Percentiles rank a stretch among this genome's conserved stretches.
These are phyloP conservation scores for Linum trigynum DNA, from an alignment of 345 rosid genomes.

Conservation along the genomic window DNA sequence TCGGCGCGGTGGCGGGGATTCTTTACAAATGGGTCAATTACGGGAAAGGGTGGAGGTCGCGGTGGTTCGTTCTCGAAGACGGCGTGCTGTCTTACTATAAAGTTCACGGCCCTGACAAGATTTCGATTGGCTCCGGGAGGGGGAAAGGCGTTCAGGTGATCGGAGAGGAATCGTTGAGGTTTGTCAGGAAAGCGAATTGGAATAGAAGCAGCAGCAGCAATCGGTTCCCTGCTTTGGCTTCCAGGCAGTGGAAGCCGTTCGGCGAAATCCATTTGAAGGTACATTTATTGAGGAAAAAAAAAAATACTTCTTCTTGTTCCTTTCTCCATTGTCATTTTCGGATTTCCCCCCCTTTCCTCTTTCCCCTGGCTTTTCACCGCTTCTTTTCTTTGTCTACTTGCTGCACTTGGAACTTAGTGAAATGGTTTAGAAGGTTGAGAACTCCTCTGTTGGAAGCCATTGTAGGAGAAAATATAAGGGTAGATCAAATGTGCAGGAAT, in stretches of 20 bases:
- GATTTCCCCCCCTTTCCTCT: too few species aligned
- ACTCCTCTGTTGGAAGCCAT: not conserved
- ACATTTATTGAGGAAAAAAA: slow-evolving; percentile 2
- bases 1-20: slow-evolving; percentile 60
- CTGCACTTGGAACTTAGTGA: not conserved
- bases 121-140: slow-evolving; percentile 51
- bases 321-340: not conserved
- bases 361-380: not conserved
- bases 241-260: slow-evolving; percentile 63
- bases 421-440: not conserved
- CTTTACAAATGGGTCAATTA: slow-evolving; percentile 96
- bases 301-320: not conserved
- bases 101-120: slow-evolving; percentile 89
- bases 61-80: slow-evolving; percentile 86
- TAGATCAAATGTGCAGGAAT: not conserved
- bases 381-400: not conserved
- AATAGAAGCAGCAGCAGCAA: slow-evolving; percentile 16
- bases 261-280: slow-evolving; percentile 97
- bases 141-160: slow-evolving; percentile 64
- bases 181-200: slow-evolving; percentile 64
- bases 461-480: not conserved
- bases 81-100: slow-evolving; percentile 84
- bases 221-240: slow-evolving; percentile 21
- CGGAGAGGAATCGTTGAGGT: slow-evolving; percentile 77
- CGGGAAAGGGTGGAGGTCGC: slow-evolving; percentile 86